These are phyloP conservation scores for Melaleuca quinquenervia DNA, from an alignment of 345 rosid genomes.

Conservation along the genomic window DNA sequence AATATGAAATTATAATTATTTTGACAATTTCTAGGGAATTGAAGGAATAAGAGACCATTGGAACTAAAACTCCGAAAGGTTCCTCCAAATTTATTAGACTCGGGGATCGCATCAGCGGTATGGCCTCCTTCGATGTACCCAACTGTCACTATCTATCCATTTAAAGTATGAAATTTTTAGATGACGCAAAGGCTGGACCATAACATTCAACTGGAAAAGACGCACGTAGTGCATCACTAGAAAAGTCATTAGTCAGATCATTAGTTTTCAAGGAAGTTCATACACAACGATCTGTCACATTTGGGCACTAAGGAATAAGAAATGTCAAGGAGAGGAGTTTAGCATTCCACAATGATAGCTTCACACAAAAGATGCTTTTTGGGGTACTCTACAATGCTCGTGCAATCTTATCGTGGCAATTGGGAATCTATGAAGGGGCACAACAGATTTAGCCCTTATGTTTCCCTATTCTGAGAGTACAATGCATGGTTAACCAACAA, in stretches of 20 bases:
- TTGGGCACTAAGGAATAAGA: neutral
- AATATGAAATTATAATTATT: no score
- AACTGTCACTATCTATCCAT: slow-evolving; percentile 44
- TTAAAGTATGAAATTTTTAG: neutral
- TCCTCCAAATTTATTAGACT: slow-evolving; percentile 41
- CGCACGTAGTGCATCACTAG: neutral
- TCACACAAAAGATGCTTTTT: neutral
- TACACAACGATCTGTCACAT: neutral
- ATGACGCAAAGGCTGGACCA: neutral
- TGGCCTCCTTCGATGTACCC: slow-evolving; percentile 57
- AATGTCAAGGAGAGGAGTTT: neutral
- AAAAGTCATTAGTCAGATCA: neutral
- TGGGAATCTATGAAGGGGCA: neutral
- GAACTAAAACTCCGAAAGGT: slow-evolving; percentile 51
- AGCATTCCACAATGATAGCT: neutral
- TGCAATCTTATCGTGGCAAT: neutral
- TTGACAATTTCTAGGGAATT: no score
- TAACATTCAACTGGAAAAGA: neutral
- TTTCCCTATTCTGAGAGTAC: neutral
- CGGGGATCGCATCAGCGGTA: slow-evolving; percentile 46
- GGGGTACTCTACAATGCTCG: neutral
- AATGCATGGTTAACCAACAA: neutral
- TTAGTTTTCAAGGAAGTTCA: neutral
- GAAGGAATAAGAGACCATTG: slow-evolving; percentile 41
- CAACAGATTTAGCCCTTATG: neutral